These are phyloP conservation scores for Ceriops decandra DNA, from an alignment of 345 rosid species.

Conservation along the genomic window DNA sequence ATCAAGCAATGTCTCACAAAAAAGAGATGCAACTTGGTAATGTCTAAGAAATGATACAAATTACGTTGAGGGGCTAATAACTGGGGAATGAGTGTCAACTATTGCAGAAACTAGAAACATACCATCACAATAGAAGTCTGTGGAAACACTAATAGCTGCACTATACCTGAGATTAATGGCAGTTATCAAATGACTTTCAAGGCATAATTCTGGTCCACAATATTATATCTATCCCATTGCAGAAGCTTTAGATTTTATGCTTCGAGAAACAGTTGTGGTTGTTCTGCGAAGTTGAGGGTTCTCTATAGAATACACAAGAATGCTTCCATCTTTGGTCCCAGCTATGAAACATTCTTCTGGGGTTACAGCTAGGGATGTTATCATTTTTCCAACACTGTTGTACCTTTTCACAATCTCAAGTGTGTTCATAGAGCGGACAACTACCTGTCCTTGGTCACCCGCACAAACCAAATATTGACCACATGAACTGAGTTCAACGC, in stretches of 20 bases:
- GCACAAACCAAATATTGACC: conserved; percentile 91
- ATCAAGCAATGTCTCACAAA: no score
- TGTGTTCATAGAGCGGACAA: conserved; percentile 86
- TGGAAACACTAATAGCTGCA: conserved; percentile 6
- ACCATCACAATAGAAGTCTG: not conserved
- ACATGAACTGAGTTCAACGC: conserved; percentile 78
- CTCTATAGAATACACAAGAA: conserved; percentile 90
- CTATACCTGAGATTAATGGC: conserved; percentile 27
- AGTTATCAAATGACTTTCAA: conserved; percentile 9
- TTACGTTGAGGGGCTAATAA: no score
- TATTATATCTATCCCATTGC: conserved; percentile 32
- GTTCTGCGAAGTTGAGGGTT: conserved; percentile 63
- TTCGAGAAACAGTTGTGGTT: conserved; percentile 38
- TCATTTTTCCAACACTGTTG: conserved; percentile 72
- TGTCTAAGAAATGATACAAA: no score
- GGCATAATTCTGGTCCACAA: conserved; percentile 11
- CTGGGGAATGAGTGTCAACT: not conserved
- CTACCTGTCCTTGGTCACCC: conserved; percentile 93
- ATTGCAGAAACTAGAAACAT: not conserved
- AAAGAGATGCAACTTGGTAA: no score
- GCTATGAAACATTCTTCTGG: conserved; percentile 92
- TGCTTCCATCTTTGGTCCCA: conserved; percentile 89
- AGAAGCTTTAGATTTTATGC: conserved; percentile 45
- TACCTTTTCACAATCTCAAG: conserved; percentile 75
- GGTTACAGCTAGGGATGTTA: conserved; percentile 73